A percentile compares a stretch with the other conserved stretches of the same genome.
These are phyloP conservation scores for Epichloe glyceriae DNA, from an alignment of 2,329 filamentous ascomycete genomes.

Conservation along the genomic window DNA sequence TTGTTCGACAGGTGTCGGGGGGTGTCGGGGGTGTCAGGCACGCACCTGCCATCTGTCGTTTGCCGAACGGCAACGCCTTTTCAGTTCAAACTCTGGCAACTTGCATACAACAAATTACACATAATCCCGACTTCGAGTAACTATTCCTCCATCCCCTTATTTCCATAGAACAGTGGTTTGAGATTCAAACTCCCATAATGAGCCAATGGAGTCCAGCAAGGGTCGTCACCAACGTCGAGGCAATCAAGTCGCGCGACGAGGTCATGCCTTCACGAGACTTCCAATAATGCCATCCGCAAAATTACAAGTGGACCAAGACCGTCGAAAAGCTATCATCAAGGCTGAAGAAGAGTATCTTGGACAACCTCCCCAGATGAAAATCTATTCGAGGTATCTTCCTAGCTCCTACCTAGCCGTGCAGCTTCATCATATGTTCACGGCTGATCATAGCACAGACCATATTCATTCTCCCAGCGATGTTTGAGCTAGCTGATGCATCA, in stretches of 20 bases:
- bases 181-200: not conserved
- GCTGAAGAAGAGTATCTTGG: constrained; percentile 13
- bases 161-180: not conserved
- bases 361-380: constrained; percentile 11
- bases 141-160: not conserved
- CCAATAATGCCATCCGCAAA: constrained; percentile 12
- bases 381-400: constrained; percentile 14
- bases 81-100: not conserved
- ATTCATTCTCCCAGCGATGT: constrained; percentile 17
- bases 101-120: not conserved
- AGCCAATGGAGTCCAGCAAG: not conserved
- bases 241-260: not conserved
- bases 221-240: not conserved
- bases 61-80: not conserved
- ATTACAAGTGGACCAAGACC: constrained; percentile 10
- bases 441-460: constrained; percentile 11
- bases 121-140: not conserved
- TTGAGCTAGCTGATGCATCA: constrained; percentile 13
- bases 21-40: not conserved
- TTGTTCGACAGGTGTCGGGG: not conserved
- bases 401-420: not conserved
- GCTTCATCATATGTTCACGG: not conserved
- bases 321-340: constrained; percentile 8
- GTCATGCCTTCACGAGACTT: not conserved
- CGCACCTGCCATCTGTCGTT: not conserved